These are phyloP conservation scores for Penicillium diatomitis DNA, from an alignment of 495 filamentous ascomycete species.

Conservation along the genomic window DNA sequence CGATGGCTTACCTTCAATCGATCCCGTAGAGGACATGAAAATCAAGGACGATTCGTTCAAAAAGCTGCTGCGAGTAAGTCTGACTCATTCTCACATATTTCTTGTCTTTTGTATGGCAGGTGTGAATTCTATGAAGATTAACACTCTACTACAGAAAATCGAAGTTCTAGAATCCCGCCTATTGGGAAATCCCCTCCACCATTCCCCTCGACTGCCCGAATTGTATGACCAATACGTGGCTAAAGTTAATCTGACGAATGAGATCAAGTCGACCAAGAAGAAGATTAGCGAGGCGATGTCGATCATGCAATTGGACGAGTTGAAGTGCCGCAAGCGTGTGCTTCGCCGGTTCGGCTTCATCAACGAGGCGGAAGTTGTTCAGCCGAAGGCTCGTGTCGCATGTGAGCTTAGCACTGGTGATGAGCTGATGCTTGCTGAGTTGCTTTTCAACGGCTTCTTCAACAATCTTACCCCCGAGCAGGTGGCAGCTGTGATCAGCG, in stretches of 20 bases:
- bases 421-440: constrained; percentile 81
- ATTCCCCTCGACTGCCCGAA: constrained; percentile 69
- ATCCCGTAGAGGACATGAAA: constrained; percentile 90
- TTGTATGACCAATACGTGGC: constrained; percentile 75
- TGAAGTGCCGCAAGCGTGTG: constrained; percentile 94
- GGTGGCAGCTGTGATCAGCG: constrained; percentile 73
- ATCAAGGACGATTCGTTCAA: constrained; percentile 91
- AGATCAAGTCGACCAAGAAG: constrained; percentile 83
- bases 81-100: background rate
- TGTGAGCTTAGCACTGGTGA: constrained; percentile 95
- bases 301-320: constrained; percentile 86
- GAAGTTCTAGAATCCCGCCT: constrained; percentile 91
- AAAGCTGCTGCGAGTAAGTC: constrained; percentile 67
- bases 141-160: constrained; percentile 55
- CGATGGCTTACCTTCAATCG: constrained; percentile 80
- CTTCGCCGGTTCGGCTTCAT: constrained; percentile 92
- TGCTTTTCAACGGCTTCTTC: constrained; percentile 96
- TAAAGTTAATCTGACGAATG: constrained; percentile 64
- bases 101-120: too few species aligned
- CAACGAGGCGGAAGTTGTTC: constrained; percentile 85
- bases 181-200: constrained; percentile 80
- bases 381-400: constrained; percentile 90
- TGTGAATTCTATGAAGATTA: too few species aligned
- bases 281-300: constrained; percentile 72
- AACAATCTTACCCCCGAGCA: constrained; percentile 87